Evolutionary conservation across 2,329 filamentous ascomycete species (phyloP).

Genomic region (Thyridium curvatum): DNA sequence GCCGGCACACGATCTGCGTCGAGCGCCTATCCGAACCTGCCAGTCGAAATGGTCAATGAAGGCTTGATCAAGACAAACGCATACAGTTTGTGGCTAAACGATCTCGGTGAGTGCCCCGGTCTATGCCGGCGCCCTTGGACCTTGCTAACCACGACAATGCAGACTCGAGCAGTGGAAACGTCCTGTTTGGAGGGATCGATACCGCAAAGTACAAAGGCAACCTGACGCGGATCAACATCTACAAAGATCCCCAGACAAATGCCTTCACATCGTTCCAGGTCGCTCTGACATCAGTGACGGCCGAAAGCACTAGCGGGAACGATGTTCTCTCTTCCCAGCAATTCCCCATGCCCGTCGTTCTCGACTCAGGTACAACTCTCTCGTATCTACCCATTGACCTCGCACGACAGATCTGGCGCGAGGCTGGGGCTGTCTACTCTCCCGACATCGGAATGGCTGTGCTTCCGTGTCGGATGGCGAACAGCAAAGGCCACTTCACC

Average conservation of each 20-base stretch:
- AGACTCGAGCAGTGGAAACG: constrained; percentile 57
- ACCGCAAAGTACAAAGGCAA: constrained; percentile 64
- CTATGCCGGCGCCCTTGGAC: background rate
- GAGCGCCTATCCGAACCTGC: constrained; percentile 49
- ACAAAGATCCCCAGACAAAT: constrained; percentile 31
- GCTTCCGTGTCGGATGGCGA: constrained; percentile 42
- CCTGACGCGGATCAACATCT: constrained; percentile 55
- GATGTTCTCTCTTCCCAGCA: constrained; percentile 35
- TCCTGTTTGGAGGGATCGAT: constrained; percentile 78
- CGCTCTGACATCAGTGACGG: constrained; percentile 39
- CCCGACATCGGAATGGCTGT: constrained; percentile 29
- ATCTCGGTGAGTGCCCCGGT: constrained; percentile 28
- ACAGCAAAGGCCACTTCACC: constrained; percentile 39
- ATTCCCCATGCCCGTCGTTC: constrained; percentile 52
- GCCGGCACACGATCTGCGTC: constrained; percentile 14
- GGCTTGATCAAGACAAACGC: constrained; percentile 60
- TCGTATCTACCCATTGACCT: constrained; percentile 62
- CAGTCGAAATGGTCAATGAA: constrained; percentile 56
- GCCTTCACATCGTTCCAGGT: constrained; percentile 41
- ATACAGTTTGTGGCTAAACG: constrained; percentile 65
- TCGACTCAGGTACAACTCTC: constrained; percentile 71
- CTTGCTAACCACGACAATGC: constrained; percentile 8
- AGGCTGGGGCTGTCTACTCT: constrained; percentile 46
- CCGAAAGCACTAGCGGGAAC: constrained; percentile 40
- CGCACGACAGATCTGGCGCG: constrained; percentile 43